Base-by-base conservation (phyloP, 139 green algal genomes). In the Chlorella vulgaris region DNA sequence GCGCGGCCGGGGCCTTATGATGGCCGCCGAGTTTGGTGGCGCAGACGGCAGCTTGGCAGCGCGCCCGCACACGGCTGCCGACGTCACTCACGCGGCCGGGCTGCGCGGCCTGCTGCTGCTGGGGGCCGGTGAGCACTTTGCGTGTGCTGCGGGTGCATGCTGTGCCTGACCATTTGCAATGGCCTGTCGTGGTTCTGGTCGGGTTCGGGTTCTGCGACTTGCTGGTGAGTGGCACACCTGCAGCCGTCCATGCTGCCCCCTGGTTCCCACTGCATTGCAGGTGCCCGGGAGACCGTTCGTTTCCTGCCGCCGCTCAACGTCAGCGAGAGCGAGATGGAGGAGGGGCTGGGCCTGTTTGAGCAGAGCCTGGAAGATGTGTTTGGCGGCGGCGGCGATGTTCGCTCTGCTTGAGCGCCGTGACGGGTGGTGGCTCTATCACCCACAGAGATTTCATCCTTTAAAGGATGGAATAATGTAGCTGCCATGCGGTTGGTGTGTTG, bases 231-330 rank as follows among this genome's bases (percentile, higher is more conserved):
- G n/a, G n/a, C n/a, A n/a, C n/a, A n/a, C n/a, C n/a, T n/a, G n/a
- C 26, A 38, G 60, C 60, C 7, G 26, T n/a, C 60, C 3, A 35
- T 38, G 60, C 26, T 28, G n/a, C n/a, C n/a, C 67, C 21, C 50
- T 33, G 1, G 39, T 0, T 31, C 24, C 51, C 65, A 61, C 26
- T 7, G 36, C n/a, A n/a, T 24, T 65, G 74, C 80, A 88, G 86
- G 92, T 6, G 90, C 91, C 6, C 82, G 93, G 1, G 93, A 97
- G 84, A 87, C 73, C 15, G 76, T 97, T 1, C 89, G 93, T 33
- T 95, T 97, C 82, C 86, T 97, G 85, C 93, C 93, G 55, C 83
- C 93, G 4, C 86, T 97, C 0, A 94, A 87, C 18, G 50, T 97
- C 0, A 91, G 35, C 0, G 81, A 81, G 10, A 78, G 19, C 0